phyloP scores from a whole-genome alignment of 208 protist genomes.

The Vickermania ingenoplastis region DNA sequence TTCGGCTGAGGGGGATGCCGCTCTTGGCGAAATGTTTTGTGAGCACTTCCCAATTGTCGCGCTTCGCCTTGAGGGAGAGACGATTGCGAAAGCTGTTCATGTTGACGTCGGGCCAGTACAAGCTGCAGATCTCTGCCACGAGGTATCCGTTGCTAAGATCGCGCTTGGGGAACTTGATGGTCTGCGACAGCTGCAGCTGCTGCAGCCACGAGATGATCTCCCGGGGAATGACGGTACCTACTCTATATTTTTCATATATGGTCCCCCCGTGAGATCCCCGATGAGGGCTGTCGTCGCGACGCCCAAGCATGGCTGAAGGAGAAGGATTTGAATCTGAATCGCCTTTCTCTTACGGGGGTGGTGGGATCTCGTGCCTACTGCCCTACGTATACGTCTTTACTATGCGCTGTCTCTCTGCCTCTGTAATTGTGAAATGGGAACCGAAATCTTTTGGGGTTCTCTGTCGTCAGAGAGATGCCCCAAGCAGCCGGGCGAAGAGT shows the following conservation, averaged over 20 bases:
- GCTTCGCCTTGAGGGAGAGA: slow-evolving; percentile 45
- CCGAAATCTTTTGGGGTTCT: too few species aligned
- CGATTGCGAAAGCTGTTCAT: slow-evolving; percentile 91
- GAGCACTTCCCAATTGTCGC: slow-evolving; percentile 85
- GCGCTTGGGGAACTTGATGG: slow-evolving; percentile 71
- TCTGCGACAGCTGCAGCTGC: slow-evolving; percentile 67
- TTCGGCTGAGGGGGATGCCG: slow-evolving; percentile 45
- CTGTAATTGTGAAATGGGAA: too few species aligned
- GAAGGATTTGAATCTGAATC: too few species aligned
- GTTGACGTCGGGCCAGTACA: slow-evolving; percentile 82
- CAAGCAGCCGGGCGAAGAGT: too few species aligned
- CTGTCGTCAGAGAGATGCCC: too few species aligned
- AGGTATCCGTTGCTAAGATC: slow-evolving; percentile 90
- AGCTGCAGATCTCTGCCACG: slow-evolving; percentile 89
- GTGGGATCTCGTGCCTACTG: too few species aligned
- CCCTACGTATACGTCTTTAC: too few species aligned
- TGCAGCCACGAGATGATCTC: slow-evolving; percentile 89
- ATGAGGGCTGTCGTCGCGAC: too few species aligned
- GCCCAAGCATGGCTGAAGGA: too few species aligned
- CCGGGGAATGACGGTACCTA: slow-evolving; percentile 43
- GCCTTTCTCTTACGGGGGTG: too few species aligned
- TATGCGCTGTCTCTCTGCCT: too few species aligned
- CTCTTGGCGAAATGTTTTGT: slow-evolving; percentile 54
- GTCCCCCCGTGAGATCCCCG: background rate
- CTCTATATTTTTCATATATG: slow-evolving; percentile 4